Percentiles rank a stretch among this genome's conserved stretches.
These are phyloP conservation scores for Epichloe coenophiala DNA, from an alignment of 2,329 filamentous ascomycete genomes.

Conservation along the genomic window DNA sequence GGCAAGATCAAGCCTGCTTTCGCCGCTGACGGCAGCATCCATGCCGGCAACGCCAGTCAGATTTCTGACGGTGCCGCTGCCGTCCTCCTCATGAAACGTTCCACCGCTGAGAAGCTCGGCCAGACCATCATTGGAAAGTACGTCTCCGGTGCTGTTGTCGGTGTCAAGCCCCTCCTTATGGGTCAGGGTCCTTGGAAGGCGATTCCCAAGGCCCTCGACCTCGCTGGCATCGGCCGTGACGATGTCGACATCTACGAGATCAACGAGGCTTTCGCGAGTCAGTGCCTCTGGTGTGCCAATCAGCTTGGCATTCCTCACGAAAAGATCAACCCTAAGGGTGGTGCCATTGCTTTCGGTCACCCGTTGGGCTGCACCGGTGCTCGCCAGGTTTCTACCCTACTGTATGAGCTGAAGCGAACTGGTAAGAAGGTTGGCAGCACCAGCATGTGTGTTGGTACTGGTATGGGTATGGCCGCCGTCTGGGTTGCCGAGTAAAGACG, in stretches of 20 bases:
- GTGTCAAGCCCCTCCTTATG: slow-evolving; percentile 89
- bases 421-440: slow-evolving; percentile 80
- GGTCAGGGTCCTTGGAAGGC: slow-evolving; percentile 91
- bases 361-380: slow-evolving; percentile 90
- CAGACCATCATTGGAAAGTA: slow-evolving; percentile 89
- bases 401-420: slow-evolving; percentile 79
- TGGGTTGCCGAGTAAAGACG: slow-evolving; percentile 75
- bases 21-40: slow-evolving; percentile 81
- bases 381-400: slow-evolving; percentile 79
- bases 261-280: slow-evolving; percentile 95
- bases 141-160: slow-evolving; percentile 71
- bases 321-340: slow-evolving; percentile 96
- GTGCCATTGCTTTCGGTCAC: slow-evolving; percentile 91
- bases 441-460: slow-evolving; percentile 92
- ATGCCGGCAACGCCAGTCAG: slow-evolving; percentile 91
- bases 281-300: slow-evolving; percentile 87
- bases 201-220: slow-evolving; percentile 81
- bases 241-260: slow-evolving; percentile 98
- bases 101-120: slow-evolving; percentile 74
- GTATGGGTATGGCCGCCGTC: slow-evolving; percentile 95
- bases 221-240: slow-evolving; percentile 72
- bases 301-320: slow-evolving; percentile 69
- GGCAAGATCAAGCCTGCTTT: slow-evolving; percentile 85
- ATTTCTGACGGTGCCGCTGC: slow-evolving; percentile 93
- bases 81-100: slow-evolving; percentile 89